A percentile compares a stretch with the other conserved stretches of the same genome.
Conservation (phyloP, 2,329 filamentous ascomycete genomes). For the Pyricularia grisea region DNA sequence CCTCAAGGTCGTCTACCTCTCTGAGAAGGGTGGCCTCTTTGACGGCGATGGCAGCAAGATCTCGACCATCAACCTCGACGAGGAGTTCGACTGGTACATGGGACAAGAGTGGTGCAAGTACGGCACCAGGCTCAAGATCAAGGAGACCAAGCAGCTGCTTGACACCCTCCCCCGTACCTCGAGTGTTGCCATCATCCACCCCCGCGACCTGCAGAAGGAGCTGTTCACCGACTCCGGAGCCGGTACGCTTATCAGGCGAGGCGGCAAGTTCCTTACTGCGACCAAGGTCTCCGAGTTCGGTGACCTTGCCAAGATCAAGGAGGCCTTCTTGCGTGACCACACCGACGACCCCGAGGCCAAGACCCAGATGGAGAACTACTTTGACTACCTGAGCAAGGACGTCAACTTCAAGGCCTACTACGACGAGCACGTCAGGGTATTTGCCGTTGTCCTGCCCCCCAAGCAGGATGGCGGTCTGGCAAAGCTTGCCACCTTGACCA, state of each 20-base stretch:
- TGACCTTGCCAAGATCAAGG: conserved; percentile 68
- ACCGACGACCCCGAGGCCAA: conserved; percentile 67
- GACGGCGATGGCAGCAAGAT: conserved; percentile 93
- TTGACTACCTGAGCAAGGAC: conserved; percentile 61
- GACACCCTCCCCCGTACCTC: conserved; percentile 83
- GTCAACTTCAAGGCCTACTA: conserved; percentile 88
- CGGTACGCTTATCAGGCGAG: conserved; percentile 83
- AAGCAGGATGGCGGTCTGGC: conserved; percentile 57
- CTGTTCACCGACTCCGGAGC: conserved; percentile 93
- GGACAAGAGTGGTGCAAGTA: conserved; percentile 90
- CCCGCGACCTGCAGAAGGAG: conserved; percentile 91
- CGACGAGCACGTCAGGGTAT: conserved; percentile 85
- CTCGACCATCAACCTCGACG: conserved; percentile 92
- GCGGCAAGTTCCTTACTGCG: conserved; percentile 76
- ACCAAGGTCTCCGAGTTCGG: conserved; percentile 64
- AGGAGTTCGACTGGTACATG: conserved; percentile 92
- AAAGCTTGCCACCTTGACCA: conserved; percentile 81
- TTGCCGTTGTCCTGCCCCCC: conserved; percentile 79
- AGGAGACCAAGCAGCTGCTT: conserved; percentile 90
- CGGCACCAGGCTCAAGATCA: conserved; percentile 92
- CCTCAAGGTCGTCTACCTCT: conserved; percentile 96
- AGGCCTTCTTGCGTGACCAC: conserved; percentile 71
- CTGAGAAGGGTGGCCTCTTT: conserved; percentile 93
- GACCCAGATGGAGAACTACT: conserved; percentile 77
- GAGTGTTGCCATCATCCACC: conserved; percentile 95